Conservation (phyloP, 1,284 basidiomycete species). For the Trichosporon sp. region DNA sequence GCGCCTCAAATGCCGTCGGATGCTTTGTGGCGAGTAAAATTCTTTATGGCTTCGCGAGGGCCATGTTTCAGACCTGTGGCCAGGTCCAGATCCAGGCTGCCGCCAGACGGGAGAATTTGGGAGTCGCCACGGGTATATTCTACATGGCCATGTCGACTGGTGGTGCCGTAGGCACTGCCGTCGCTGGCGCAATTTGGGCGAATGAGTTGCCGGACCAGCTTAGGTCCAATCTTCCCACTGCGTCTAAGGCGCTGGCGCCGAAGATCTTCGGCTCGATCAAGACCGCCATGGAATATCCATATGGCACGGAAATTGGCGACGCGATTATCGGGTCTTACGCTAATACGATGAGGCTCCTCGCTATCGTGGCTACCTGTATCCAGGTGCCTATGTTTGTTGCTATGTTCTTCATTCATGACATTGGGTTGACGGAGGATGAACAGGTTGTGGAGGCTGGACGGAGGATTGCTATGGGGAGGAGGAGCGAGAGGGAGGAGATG, state of each 20-base stretch:
- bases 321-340: conserved; percentile 15
- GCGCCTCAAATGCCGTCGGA: neutral
- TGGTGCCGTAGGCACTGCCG: conserved; percentile 16
- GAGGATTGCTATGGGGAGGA: conserved; percentile 6
- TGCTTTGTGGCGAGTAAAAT: neutral
- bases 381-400: conserved; percentile 19
- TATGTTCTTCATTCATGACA: conserved; percentile 19
- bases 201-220: conserved; percentile 14
- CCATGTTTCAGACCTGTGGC: neutral
- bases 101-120: conserved; percentile 10
- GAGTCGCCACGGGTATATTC: conserved; percentile 20
- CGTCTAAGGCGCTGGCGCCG: conserved; percentile 3
- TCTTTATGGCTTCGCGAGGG: neutral
- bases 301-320: neutral
- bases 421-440: conserved; percentile 15
- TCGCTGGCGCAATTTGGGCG: conserved; percentile 16
- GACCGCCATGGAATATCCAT: neutral
- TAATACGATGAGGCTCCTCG: conserved; percentile 16
- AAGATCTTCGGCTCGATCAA: conserved; percentile 6
- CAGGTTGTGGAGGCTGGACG: conserved; percentile 15
- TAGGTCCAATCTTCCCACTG: conserved; percentile 10
- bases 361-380: conserved; percentile 18
- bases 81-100: conserved; percentile 4
- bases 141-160: conserved; percentile 21
- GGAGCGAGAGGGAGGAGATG: neutral